Evolutionary conservation across 2,329 filamentous ascomycete genomes (phyloP).

Genomic region (Trichoderma pleuroti): DNA sequence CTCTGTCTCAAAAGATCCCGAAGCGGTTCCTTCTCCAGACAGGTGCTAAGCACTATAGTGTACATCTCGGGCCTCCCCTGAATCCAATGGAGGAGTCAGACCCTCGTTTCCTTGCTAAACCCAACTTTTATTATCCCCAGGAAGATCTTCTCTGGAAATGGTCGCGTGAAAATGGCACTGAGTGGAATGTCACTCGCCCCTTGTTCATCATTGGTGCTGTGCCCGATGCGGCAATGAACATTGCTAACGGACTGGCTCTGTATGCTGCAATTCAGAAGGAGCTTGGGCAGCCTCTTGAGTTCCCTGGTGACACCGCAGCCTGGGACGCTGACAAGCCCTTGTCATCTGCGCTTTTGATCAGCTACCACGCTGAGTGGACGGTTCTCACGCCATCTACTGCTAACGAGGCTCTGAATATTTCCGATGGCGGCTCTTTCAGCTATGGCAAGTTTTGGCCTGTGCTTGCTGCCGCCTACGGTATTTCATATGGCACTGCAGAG

Average conservation of each 20-base stretch:
- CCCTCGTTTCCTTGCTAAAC: background rate
- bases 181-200: conserved; percentile 7
- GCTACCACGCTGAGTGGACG: conserved; percentile 7
- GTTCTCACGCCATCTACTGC: background rate
- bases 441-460: conserved; percentile 8
- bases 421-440: background rate
- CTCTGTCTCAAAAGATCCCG: background rate
- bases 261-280: conserved; percentile 7
- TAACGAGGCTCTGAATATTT: conserved; percentile 2
- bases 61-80: background rate
- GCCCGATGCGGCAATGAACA: background rate
- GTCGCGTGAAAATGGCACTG: background rate
- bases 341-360: background rate
- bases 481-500: background rate
- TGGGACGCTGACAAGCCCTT: conserved; percentile 2
- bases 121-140: conserved; percentile 10
- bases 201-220: conserved; percentile 14
- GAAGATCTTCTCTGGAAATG: background rate
- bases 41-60: conserved; percentile 1
- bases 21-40: conserved; percentile 9
- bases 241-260: background rate
- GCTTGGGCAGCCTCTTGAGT: background rate
- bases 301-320: background rate
- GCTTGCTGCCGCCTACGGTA: background rate
- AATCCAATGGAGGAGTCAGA: background rate